Evolutionary conservation across 73 alveolate genomes (phyloP), one percentile per base, ranked within the genome.

Genomic region (Tetrahymena malaccensis): DNA sequence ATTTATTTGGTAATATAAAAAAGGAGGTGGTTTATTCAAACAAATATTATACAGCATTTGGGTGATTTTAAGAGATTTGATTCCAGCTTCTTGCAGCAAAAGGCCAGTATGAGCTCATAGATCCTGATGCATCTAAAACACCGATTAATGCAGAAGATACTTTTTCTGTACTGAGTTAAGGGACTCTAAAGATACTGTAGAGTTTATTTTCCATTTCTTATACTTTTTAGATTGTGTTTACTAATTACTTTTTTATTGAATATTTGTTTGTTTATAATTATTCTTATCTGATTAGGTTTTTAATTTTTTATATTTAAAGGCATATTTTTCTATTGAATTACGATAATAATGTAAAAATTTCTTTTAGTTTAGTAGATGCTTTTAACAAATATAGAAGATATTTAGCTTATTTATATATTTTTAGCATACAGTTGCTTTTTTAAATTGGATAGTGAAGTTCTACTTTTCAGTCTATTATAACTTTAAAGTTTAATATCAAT

Each of bases 111-210:
- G 89, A 70, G 37, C 89, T 70, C 95, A 94, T 94, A 33, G 96
- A 94, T 19, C 96, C 95, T 43, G 96, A 94, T 19, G 95, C 57
- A 94, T 94, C 96, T 35, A 94, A 31, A n/a, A 94, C 50, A 12
- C 95, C 94, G 27, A 94, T 33, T 4, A 94, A 31, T 11, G 89
- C 89, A 22, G 89, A 70, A 31, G 89, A 70, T n/a, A 70, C 89
- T n/a, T 70, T 70, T n/a, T 70, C 89, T 22, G 89, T 70, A n/a
- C 89, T 70, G 21, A 70, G 19, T 70, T 70, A 31, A 70, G 89
- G 89, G 37, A 70, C 21, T 70, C 89, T 70, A 33, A 70, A 70
- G 37, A 70, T 70, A 70, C 25, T 70, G 8, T 11, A 31, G 89
- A 70, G 89, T 25, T 70, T 70, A 70, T n/a, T 70, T 11, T 70